Percentiles rank a stretch among this genome's conserved stretches.
Conservation (phyloP, 345 rosid species). For the Sapria himalayana region DNA sequence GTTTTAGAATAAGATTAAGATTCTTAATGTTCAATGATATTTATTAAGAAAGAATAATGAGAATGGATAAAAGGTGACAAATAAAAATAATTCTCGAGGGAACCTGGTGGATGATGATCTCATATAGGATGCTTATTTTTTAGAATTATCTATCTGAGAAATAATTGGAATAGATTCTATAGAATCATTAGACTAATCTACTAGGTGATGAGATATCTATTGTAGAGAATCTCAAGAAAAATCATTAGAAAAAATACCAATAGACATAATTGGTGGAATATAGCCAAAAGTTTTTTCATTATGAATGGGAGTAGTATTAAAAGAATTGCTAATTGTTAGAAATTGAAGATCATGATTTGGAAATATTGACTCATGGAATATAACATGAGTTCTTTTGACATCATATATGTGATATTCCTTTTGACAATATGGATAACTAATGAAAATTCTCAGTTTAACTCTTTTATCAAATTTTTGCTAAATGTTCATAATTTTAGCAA, state of each 20-base stretch:
- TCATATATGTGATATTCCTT: background rate
- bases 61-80: background rate
- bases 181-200: background rate
- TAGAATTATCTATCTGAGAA: too few relatives aligned
- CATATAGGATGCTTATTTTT: too few relatives aligned
- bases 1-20: background rate
- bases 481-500: background rate
- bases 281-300: background rate
- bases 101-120: background rate
- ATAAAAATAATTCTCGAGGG: background rate
- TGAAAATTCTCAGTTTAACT: background rate
- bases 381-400: background rate
- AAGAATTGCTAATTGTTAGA: background rate
- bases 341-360: background rate
- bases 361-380: background rate
- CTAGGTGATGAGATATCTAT: rapidly evolving
- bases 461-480: background rate
- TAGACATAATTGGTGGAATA: background rate
- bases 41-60: background rate
- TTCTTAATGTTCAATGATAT: background rate
- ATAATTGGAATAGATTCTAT: rapidly evolving
- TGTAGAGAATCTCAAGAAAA: too few relatives aligned
- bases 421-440: background rate
- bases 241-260: too few relatives aligned
- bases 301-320: background rate